These are phyloP conservation scores for Starmera dryadoides DNA, from an alignment of 805 yeast genomes.

Conservation along the genomic window DNA sequence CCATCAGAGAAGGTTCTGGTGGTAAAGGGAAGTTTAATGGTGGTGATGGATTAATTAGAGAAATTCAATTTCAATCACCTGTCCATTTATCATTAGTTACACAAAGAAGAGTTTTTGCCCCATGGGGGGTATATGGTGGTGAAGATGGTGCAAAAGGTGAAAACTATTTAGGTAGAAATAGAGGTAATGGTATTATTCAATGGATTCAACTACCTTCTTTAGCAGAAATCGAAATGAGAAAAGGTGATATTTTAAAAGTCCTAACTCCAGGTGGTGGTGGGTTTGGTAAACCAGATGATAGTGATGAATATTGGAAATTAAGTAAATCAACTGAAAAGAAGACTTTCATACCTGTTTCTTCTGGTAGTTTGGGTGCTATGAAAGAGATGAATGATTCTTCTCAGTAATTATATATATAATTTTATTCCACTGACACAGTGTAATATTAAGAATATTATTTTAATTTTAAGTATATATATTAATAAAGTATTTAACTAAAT, in stretches of 20 bases:
- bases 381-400: conserved; percentile 14
- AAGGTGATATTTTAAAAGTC: conserved; percentile 31
- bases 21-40: conserved; percentile 41
- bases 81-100: conserved; percentile 38
- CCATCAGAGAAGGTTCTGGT: conserved; percentile 38
- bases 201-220: conserved; percentile 27
- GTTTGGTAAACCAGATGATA: conserved; percentile 27
- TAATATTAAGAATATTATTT: too few relatives aligned
- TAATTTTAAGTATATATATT: too few relatives aligned
- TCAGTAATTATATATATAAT: conserved; percentile 5
- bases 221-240: conserved; percentile 27
- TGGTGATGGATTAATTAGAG: conserved; percentile 46
- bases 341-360: conserved; percentile 15
- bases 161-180: conserved; percentile 27
- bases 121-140: conserved; percentile 51
- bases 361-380: conserved; percentile 13
- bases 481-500: too few relatives aligned
- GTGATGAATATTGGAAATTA: conserved; percentile 18
- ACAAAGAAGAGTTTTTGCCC: conserved; percentile 46
- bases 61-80: conserved; percentile 34
- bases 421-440: too few relatives aligned
- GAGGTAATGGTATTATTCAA: conserved; percentile 22
- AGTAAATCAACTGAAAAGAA: conserved; percentile 4
- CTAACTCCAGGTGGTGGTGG: conserved; percentile 42
- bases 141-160: conserved; percentile 42